Evolutionary conservation across 257 asterid species (phyloP).

Genomic region (Solanum ossicruentum): DNA sequence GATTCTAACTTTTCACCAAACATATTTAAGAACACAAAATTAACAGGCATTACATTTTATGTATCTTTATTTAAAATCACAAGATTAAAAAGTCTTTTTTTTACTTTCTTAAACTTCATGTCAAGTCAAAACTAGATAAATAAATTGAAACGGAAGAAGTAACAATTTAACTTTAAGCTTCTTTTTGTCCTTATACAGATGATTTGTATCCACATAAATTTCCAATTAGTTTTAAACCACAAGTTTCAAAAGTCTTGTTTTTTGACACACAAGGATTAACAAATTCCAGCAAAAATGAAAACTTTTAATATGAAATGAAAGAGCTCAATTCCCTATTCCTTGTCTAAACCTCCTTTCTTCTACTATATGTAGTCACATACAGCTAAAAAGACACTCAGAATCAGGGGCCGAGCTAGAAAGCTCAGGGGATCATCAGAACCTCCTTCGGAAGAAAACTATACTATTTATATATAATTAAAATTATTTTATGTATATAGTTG

Average conservation of each 20-base stretch:
- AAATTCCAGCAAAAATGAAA: neutral
- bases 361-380: neutral
- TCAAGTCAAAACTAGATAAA: neutral
- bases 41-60: no score
- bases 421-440: neutral
- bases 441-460: neutral
- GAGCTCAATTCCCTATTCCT: neutral
- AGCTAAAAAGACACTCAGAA: neutral
- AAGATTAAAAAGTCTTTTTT: no score
- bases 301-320: neutral
- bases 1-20: neutral
- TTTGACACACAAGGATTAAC: neutral
- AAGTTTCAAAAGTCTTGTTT: neutral
- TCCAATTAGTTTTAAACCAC: no score
- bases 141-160: fast-evolving
- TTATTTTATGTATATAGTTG: no score
- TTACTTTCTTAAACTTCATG: neutral
- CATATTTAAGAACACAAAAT: no score
- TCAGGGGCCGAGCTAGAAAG: neutral
- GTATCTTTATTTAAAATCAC: neutral
- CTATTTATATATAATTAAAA: no score
- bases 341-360: neutral
- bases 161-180: neutral
- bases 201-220: neutral
- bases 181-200: no score